phyloP scores from a whole-genome alignment of 1,284 basidiomycete genomes.

The Phlebopus sp. region DNA sequence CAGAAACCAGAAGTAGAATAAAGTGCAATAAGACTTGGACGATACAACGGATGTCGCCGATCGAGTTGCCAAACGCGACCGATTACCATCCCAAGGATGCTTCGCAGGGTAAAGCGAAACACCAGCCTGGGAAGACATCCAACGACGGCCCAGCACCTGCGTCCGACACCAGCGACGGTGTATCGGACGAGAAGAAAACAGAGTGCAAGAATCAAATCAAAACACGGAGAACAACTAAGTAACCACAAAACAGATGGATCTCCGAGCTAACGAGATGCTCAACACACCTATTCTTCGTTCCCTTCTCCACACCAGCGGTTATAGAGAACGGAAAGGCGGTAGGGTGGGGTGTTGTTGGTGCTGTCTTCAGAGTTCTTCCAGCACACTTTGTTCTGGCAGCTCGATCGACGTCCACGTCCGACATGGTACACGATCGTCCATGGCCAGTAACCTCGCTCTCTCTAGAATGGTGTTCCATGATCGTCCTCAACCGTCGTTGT shows the following conservation, averaged over 20 bases:
- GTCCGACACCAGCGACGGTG: too few species aligned
- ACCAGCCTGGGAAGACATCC: background rate
- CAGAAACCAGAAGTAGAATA: background rate
- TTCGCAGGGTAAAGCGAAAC: background rate
- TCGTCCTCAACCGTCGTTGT: conserved; percentile 83
- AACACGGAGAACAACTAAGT: too few species aligned
- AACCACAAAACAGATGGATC: conserved; percentile 6
- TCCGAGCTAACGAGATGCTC: conserved; percentile 31
- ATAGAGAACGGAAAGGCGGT: conserved; percentile 83
- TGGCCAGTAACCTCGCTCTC: conserved; percentile 34
- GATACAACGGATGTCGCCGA: background rate
- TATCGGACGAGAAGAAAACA: too few species aligned
- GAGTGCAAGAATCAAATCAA: too few species aligned
- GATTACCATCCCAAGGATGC: background rate
- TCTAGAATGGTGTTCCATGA: conserved; percentile 88
- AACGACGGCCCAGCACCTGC: background rate
- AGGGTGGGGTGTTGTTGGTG: conserved; percentile 22
- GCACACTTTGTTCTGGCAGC: conserved; percentile 8
- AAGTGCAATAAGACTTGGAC: background rate
- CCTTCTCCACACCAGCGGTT: conserved; percentile 93
- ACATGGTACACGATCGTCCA: conserved; percentile 8
- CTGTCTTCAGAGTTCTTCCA: conserved; percentile 19
- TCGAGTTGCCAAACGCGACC: background rate
- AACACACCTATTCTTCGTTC: conserved; percentile 84
- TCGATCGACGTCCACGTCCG: conserved; percentile 6